Base-by-base conservation (phyloP, 495 filamentous ascomycete species). In the Neurospora sp. region DNA sequence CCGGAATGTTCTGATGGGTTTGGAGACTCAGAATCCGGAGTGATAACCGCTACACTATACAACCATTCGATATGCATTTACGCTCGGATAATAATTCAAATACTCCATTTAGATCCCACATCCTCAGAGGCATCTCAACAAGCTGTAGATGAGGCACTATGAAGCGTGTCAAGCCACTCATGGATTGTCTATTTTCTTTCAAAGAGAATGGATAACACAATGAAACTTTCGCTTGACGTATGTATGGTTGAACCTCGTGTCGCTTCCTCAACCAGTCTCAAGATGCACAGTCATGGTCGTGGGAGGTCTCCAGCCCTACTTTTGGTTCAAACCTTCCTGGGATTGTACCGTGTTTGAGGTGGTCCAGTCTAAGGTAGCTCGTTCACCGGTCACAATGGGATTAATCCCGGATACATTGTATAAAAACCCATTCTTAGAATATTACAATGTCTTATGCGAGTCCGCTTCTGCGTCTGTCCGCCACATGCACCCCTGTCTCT, bases 1-100 rank as follows among this genome's bases (percentile, higher is more conserved):
- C 77, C 77, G 73, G 76, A 79, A 77, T 39, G 24, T 62, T 62
- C 54, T 62, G 54, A 62, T 24, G 10, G n/a, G 21, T n/a, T 48
- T 21, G 13, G 45, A 62, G 13, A 62, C 5, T 62, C 54, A 62
- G 54, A 62, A 62, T 62, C 54, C 54, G 54, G 54, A 66, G 54
- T 66, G 54, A 66, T 66, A 66, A 66, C 54, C 54, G 54, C 54
- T 66, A 66, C 54, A 66, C 54, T 66, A 66, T 66, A 66, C 54
- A 66, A 66, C 54, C 54, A 36, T 66, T 34, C 10, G 54, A 19
- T 66, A 19, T 17, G 1, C 0, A 3, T 34, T 34, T 0, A 1
- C 1, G 28, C 4, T 9, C 4, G 15, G 0, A 66, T 19, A 7
- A 3, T 9, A 17, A 6, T 4, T 7, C 24, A 66, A 17, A 6